phyloP scores from a whole-genome alignment of 768 basidiomycete genomes.

The Pleurotus cornucopiae region DNA sequence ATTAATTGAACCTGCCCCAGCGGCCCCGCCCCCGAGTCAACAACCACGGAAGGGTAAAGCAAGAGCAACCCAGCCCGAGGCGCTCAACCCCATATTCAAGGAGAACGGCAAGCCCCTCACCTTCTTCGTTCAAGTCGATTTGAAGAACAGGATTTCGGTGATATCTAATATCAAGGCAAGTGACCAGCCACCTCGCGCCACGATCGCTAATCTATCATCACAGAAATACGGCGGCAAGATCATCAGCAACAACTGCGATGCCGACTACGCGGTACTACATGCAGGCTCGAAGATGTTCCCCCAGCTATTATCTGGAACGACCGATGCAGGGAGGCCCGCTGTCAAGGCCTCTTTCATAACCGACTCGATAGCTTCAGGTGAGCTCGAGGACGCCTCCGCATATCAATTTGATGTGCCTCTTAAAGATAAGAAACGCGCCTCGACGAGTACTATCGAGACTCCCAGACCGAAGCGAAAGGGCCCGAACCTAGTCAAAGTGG shows the following conservation, averaged over 20 bases:
- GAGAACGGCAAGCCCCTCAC: slow-evolving; percentile 37
- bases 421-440: slow-evolving; percentile 13
- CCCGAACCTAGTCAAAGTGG: neutral
- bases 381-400: slow-evolving; percentile 37
- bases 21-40: no score
- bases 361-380: slow-evolving; percentile 43
- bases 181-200: neutral
- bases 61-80: neutral
- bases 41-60: no score
- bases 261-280: slow-evolving; percentile 60
- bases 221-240: slow-evolving; percentile 70
- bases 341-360: slow-evolving; percentile 50
- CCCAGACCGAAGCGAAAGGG: neutral
- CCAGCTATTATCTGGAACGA: slow-evolving; percentile 34
- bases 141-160: slow-evolving; percentile 46
- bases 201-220: neutral
- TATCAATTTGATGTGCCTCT: slow-evolving; percentile 37
- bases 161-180: slow-evolving; percentile 60
- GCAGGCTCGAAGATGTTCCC: slow-evolving; percentile 42
- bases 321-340: slow-evolving; percentile 35
- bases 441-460: neutral
- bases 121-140: slow-evolving; percentile 70
- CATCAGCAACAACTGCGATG: slow-evolving; percentile 43
- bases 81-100: slow-evolving; percentile 33
- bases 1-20: no score